phyloP scores from a whole-genome alignment of 139 green algal species.

The Chlamydomonas urium region DNA sequence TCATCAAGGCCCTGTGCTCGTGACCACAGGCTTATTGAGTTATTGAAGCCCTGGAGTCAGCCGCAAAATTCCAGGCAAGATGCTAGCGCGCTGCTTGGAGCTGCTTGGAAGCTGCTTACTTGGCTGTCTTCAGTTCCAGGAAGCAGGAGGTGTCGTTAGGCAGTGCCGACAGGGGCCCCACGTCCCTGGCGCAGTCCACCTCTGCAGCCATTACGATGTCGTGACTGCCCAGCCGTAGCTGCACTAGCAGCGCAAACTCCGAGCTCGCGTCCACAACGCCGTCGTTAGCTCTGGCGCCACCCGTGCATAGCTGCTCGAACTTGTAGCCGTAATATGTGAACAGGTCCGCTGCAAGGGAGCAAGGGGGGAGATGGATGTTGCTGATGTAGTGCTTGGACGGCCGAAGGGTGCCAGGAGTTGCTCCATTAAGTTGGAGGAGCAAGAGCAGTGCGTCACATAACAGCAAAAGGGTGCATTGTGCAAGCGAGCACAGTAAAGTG shows the following conservation, averaged over 20 bases:
- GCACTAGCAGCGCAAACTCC: slow-evolving; percentile 10
- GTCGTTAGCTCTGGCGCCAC: too few species aligned
- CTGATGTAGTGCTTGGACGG: neutral
- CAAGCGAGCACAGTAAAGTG: too few species aligned
- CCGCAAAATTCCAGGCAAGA: neutral
- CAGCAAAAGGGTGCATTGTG: neutral
- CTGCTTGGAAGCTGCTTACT: slow-evolving; percentile 22
- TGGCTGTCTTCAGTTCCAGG: slow-evolving; percentile 47
- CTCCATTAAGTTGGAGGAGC: neutral
- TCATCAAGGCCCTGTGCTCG: neutral
- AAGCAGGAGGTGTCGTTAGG: neutral
- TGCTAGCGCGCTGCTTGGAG: neutral
- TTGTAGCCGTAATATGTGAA: slow-evolving; percentile 29
- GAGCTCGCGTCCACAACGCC: slow-evolving; percentile 13
- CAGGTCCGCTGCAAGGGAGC: neutral
- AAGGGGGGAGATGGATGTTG: neutral
- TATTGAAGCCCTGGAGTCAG: neutral
- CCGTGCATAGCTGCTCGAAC: slow-evolving; percentile 21
- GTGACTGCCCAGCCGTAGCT: neutral
- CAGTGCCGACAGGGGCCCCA: neutral
- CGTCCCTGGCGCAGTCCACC: slow-evolving; percentile 34
- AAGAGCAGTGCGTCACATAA: neutral
- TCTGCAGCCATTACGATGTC: slow-evolving; percentile 53
- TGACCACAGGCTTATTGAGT: neutral
- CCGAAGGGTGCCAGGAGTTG: neutral